phyloP scores from a whole-genome alignment of 768 basidiomycete species.

The Fistulinella prunicolor region DNA sequence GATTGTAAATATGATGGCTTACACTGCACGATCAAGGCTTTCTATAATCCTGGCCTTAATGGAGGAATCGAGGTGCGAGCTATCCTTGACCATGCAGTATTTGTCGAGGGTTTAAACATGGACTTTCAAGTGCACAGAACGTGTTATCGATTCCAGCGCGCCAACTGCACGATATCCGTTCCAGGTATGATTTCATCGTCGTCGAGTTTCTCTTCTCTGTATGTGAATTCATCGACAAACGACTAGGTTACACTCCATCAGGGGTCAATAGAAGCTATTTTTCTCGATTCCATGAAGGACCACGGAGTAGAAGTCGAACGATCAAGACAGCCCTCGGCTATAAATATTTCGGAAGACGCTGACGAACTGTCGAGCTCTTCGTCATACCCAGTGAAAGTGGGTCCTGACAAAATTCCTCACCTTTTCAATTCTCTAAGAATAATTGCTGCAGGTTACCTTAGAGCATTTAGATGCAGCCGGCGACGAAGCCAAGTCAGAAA shows the following conservation, averaged over 20 bases:
- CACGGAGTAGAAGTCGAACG: conserved; percentile 34
- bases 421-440: neutral
- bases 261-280: conserved; percentile 36
- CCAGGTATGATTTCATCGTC: conserved; percentile 42
- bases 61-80: conserved; percentile 59
- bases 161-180: conserved; percentile 65
- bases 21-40: too few species aligned
- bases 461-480: conserved; percentile 20
- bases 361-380: conserved; percentile 31
- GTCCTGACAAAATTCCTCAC: neutral
- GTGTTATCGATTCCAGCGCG: conserved; percentile 56
- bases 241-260: conserved; percentile 33
- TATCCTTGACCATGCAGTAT: neutral
- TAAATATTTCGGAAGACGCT: conserved; percentile 34
- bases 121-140: conserved; percentile 50
- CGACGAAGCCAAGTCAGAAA: conserved; percentile 29
- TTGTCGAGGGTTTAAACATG: neutral
- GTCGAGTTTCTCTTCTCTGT: neutral
- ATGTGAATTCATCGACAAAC: neutral
- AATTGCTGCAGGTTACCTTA: conserved; percentile 9
- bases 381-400: conserved; percentile 26
- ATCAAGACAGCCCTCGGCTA: conserved; percentile 25
- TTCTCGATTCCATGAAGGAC: conserved; percentile 34
- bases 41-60: conserved; percentile 59
- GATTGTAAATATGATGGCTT: too few species aligned